These are phyloP conservation scores for Samsoniella hepiali DNA, from an alignment of 2,329 filamentous ascomycete species.

Conservation along the genomic window DNA sequence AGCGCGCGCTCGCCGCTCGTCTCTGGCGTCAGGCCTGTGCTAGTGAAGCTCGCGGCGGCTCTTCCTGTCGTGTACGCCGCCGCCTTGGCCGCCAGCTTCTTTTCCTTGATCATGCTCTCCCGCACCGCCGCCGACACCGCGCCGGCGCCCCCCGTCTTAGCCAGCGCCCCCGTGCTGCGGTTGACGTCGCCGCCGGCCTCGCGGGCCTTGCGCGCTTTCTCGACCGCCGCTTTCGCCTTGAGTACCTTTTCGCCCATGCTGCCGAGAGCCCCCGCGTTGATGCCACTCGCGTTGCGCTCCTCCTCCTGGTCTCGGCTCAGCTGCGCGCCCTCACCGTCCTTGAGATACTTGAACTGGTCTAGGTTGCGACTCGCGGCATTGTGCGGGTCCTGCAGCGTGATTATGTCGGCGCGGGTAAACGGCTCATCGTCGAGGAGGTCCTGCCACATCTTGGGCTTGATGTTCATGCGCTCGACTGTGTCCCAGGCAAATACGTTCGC, in stretches of 20 bases:
- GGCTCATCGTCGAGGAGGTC: slow-evolving; percentile 85
- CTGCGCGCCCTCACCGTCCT: slow-evolving; percentile 71
- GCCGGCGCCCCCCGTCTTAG: slow-evolving; percentile 31
- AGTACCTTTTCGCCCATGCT: slow-evolving; percentile 78
- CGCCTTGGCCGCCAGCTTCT: slow-evolving; percentile 72
- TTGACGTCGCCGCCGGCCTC: slow-evolving; percentile 58
- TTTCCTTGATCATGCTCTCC: slow-evolving; percentile 47
- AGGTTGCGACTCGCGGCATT: slow-evolving; percentile 80
- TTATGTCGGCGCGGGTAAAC: slow-evolving; percentile 87
- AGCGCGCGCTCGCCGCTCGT: slow-evolving; percentile 84
- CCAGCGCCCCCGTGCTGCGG: slow-evolving; percentile 43
- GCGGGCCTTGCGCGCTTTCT: slow-evolving; percentile 76
- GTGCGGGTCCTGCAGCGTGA: slow-evolving; percentile 93
- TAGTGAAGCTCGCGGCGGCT: slow-evolving; percentile 92
- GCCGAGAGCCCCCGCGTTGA: slow-evolving; percentile 79
- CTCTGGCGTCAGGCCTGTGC: slow-evolving; percentile 87
- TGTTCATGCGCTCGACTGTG: slow-evolving; percentile 89
- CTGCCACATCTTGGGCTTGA: slow-evolving; percentile 94
- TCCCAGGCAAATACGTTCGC: slow-evolving; percentile 98
- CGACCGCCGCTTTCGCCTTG: slow-evolving; percentile 90
- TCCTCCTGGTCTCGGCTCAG: slow-evolving; percentile 68
- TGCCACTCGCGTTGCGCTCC: slow-evolving; percentile 61
- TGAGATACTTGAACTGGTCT: slow-evolving; percentile 82
- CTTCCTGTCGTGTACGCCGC: slow-evolving; percentile 86
- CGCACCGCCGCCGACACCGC: slow-evolving; percentile 27